Percentiles rank a stretch among this genome's conserved stretches.
Evolutionary conservation across 768 basidiomycete species (phyloP).

Genomic region (Postia placenta): DNA sequence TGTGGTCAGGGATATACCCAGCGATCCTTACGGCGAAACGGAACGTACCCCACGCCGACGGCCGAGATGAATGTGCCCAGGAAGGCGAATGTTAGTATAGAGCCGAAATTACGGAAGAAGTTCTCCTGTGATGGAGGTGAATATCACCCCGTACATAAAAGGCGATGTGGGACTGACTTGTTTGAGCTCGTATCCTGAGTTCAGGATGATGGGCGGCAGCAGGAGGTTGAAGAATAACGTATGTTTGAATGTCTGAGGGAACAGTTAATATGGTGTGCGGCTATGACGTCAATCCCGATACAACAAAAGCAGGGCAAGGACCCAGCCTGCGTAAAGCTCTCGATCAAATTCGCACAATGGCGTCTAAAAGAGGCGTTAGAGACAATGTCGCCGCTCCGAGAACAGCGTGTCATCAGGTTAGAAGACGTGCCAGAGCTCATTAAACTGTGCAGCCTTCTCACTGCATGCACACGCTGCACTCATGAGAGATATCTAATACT

Average conservation of each 20-base stretch:
- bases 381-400: too few species aligned
- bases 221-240: constrained; percentile 97
- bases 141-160: background rate
- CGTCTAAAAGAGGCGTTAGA: too few species aligned
- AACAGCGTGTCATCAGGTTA: too few species aligned
- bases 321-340: too few species aligned
- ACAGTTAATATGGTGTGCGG: background rate
- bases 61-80: constrained; percentile 95
- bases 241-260: constrained; percentile 87
- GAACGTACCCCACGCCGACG: constrained; percentile 80
- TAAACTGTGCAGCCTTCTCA: too few species aligned
- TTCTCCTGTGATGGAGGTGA: constrained; percentile 75
- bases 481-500: too few species aligned
- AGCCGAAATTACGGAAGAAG: constrained; percentile 98
- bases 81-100: constrained; percentile 91
- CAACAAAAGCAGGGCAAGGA: too few species aligned
- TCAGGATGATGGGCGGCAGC: constrained; percentile 97
- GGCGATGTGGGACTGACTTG: constrained; percentile 50
- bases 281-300: too few species aligned
- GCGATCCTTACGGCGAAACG: background rate
- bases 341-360: too few species aligned
- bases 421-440: too few species aligned
- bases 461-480: too few species aligned
- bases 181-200: constrained; percentile 96
- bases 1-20: constrained; percentile 34